Percentiles rank a stretch among this genome's conserved stretches.
Conservation (phyloP, 148 eudicot genomes). For the Chenopodium quinoa region DNA sequence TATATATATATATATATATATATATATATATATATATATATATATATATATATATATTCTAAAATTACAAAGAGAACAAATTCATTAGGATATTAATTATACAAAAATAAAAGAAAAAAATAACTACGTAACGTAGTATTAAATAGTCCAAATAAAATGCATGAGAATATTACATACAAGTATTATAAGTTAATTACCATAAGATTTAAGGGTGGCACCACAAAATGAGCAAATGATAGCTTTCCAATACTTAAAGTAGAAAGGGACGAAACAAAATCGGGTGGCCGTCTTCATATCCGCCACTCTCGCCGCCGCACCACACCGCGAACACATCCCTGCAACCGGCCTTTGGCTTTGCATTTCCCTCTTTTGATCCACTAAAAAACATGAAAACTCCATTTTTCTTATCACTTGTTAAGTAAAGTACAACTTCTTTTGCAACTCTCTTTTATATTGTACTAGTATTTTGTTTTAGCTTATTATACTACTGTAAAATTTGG, state of each 20-base stretch:
- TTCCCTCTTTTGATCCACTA: constrained; percentile 58
- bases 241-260: constrained; percentile 57
- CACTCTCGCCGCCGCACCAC: constrained; percentile 59
- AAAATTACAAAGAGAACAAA: neutral
- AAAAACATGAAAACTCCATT: constrained; percentile 56
- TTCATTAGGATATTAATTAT: too few relatives aligned
- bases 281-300: constrained; percentile 59
- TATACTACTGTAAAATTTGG: too few relatives aligned
- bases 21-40: too few relatives aligned
- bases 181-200: constrained; percentile 18
- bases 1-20: too few relatives aligned
- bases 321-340: constrained; percentile 63
- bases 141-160: too few relatives aligned
- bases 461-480: too few relatives aligned
- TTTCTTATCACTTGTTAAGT: neutral
- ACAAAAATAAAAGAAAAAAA: neutral
- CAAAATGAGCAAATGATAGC: constrained; percentile 68
- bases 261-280: constrained; percentile 55
- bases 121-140: neutral
- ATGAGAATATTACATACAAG: neutral
- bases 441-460: too few relatives aligned
- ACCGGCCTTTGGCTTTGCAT: constrained; percentile 47
- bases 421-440: too few relatives aligned
- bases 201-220: constrained; percentile 61
- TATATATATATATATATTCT: too few relatives aligned